Conservation (phyloP, 768 basidiomycete genomes). For the Tulasnella calospora region DNA sequence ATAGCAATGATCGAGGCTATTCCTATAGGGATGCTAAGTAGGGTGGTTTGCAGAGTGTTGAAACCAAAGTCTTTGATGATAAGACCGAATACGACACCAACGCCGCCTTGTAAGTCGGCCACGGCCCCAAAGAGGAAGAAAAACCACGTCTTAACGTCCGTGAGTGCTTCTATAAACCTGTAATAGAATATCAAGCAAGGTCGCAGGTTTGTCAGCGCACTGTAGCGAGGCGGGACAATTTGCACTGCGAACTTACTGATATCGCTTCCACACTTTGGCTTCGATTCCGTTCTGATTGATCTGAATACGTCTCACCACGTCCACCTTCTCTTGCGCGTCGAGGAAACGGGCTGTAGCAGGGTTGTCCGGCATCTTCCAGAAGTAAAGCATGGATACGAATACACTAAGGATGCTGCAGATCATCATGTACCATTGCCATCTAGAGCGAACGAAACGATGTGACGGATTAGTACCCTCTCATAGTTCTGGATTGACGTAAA, state of each 20-base stretch:
- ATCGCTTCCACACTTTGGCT: conserved; percentile 71
- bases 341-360: conserved; percentile 73
- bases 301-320: conserved; percentile 61
- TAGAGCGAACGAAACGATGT: neutral
- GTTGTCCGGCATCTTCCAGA: conserved; percentile 59
- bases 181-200: neutral
- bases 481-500: neutral
- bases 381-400: conserved; percentile 30
- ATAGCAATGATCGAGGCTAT: neutral
- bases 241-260: conserved; percentile 47
- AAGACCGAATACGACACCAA: conserved; percentile 27
- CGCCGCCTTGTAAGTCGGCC: conserved; percentile 30
- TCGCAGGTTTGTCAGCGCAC: neutral
- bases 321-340: conserved; percentile 53
- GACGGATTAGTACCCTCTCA: neutral
- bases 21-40: conserved; percentile 25
- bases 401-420: conserved; percentile 28
- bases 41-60: conserved; percentile 25
- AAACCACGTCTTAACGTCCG: conserved; percentile 28
- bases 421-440: conserved; percentile 34
- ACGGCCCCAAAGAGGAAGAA: conserved; percentile 26
- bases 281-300: conserved; percentile 77
- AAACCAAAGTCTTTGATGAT: conserved; percentile 30
- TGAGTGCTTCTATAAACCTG: conserved; percentile 29
- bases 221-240: neutral